These are phyloP conservation scores for Lentinula guzmanii DNA, from an alignment of 768 basidiomycete species.

Conservation along the genomic window DNA sequence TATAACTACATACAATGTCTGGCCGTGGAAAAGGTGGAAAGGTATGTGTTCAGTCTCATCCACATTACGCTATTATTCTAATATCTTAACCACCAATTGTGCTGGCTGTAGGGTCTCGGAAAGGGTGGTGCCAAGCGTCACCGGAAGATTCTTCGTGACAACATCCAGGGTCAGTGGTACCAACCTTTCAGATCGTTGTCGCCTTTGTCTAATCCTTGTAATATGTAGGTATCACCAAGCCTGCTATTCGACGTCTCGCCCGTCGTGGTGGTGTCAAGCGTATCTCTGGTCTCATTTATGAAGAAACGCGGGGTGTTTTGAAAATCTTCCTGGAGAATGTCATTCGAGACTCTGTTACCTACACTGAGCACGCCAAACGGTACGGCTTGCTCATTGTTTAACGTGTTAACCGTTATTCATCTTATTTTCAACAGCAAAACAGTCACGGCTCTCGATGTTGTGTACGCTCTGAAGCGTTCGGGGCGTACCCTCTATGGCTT, in stretches of 20 bases:
- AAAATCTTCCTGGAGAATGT: slow-evolving; percentile 40
- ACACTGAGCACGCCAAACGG: slow-evolving; percentile 75
- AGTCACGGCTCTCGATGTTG: slow-evolving; percentile 63
- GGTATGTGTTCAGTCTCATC: slow-evolving; percentile 16
- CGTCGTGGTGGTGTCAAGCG: slow-evolving; percentile 48
- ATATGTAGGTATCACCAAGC: slow-evolving; percentile 33
- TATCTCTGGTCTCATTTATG: slow-evolving; percentile 46
- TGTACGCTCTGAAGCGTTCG: slow-evolving; percentile 45
- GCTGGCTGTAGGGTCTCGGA: slow-evolving; percentile 50
- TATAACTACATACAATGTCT: slow-evolving; percentile 42
- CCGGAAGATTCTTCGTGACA: slow-evolving; percentile 69
- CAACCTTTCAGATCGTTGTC: not conserved
- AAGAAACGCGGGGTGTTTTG: slow-evolving; percentile 54
- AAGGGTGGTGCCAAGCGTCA: slow-evolving; percentile 75
- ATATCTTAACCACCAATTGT: not conserved
- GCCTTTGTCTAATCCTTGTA: not conserved
- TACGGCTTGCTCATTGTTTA: slow-evolving; percentile 1
- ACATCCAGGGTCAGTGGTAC: slow-evolving; percentile 40
- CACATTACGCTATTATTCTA: not conserved
- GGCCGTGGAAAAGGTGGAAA: slow-evolving; percentile 77
- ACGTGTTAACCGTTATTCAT: not conserved
- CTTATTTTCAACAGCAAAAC: slow-evolving; percentile 32
- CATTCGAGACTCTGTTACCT: slow-evolving; percentile 70
- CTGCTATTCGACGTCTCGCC: slow-evolving; percentile 52
- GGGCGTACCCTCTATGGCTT: slow-evolving; percentile 60